Percentiles rank a stretch among this genome's conserved stretches.
Evolutionary conservation across 257 asterid species (phyloP).

Genomic region (Lavandula angustifolia): DNA sequence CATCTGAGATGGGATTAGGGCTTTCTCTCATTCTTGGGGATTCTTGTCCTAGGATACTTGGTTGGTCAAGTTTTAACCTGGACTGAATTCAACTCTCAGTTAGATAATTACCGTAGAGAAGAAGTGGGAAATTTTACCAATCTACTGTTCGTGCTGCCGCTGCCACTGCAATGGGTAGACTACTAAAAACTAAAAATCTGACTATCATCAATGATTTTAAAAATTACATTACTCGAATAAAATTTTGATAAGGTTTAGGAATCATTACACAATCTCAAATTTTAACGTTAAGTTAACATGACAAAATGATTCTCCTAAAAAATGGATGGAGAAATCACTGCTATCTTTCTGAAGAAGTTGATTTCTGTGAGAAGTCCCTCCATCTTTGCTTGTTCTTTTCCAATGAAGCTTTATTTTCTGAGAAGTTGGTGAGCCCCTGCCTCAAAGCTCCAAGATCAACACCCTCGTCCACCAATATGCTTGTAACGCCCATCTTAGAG

Average conservation of each 20-base stretch:
- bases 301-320: not conserved
- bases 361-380: conserved; percentile 36
- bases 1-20: conserved; percentile 34
- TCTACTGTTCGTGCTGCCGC: too few relatives aligned
- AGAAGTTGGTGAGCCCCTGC: conserved; percentile 38
- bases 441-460: conserved; percentile 44
- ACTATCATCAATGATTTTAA: too few relatives aligned
- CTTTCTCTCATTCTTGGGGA: conserved; percentile 12
- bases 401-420: conserved; percentile 30
- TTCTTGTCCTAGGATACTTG: not conserved
- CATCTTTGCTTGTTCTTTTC: conserved; percentile 50
- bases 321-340: not conserved
- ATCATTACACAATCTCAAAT: too few relatives aligned
- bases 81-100: not conserved
- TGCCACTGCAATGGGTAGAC: too few relatives aligned
- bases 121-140: too few relatives aligned
- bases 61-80: not conserved
- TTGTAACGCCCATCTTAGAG: conserved; percentile 45
- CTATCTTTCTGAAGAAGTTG: conserved; percentile 34
- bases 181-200: too few relatives aligned
- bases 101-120: too few relatives aligned
- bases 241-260: too few relatives aligned
- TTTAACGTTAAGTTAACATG: too few relatives aligned
- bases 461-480: conserved; percentile 44
- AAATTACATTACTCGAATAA: too few relatives aligned